These are phyloP conservation scores for Ilex aquifolium DNA, from an alignment of 257 asterid genomes.

Conservation along the genomic window DNA sequence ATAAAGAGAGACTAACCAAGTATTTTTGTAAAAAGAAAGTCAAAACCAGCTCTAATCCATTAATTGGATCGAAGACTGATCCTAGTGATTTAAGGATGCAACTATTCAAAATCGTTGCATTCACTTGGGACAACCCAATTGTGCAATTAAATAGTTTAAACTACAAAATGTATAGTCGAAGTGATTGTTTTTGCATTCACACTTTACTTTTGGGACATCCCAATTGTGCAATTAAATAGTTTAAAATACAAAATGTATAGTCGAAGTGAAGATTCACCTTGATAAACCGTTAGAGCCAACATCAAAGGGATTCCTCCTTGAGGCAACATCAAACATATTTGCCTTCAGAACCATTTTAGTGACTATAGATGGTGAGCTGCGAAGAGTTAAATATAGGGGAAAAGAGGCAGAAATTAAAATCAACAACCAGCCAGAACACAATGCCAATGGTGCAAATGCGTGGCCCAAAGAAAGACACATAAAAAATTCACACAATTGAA, in stretches of 20 bases:
- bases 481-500: too few species aligned
- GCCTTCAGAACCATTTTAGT: constrained; percentile 47
- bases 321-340: constrained; percentile 73
- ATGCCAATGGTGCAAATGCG: neutral
- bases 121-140: neutral
- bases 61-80: too few species aligned
- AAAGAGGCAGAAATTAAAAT: constrained; percentile 18
- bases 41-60: too few species aligned
- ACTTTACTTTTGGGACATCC: too few species aligned
- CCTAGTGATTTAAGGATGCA: too few species aligned
- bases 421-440: neutral
- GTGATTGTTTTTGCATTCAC: neutral
- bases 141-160: neutral
- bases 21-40: too few species aligned
- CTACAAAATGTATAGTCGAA: neutral
- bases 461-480: too few species aligned
- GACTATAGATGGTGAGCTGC: constrained; percentile 85
- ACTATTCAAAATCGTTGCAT: too few species aligned
- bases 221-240: too few species aligned
- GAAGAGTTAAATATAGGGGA: constrained; percentile 16
- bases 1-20: too few species aligned
- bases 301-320: constrained; percentile 46
- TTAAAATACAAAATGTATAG: neutral
- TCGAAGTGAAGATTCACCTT: constrained; percentile 39
- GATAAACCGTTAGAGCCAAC: constrained; percentile 46